Conservation (phyloP, 1,139 yeast species). For the Candida sp. region DNA sequence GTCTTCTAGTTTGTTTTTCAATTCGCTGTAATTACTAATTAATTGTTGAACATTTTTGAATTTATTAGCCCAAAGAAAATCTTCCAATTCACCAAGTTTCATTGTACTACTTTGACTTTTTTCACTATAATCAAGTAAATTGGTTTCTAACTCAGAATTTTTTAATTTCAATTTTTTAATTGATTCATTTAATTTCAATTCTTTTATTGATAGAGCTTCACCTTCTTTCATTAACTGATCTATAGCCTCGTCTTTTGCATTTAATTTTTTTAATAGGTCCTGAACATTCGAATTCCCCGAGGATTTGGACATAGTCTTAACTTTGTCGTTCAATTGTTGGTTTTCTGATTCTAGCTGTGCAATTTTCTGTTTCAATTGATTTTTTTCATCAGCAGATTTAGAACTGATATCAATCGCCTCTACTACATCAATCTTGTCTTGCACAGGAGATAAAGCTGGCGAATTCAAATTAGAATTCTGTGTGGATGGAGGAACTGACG, state of each 20-base stretch:
- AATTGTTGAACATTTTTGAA: slow-evolving; percentile 25
- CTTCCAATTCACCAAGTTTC: slow-evolving; percentile 32
- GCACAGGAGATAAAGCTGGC: slow-evolving; percentile 6
- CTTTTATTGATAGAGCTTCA: slow-evolving; percentile 69
- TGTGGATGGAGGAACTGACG: slow-evolving; percentile 5
- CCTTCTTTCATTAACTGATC: slow-evolving; percentile 72
- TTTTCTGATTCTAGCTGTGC: slow-evolving; percentile 5
- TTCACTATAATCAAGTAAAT: slow-evolving; percentile 29
- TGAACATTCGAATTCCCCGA: neutral
- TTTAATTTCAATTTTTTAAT: slow-evolving; percentile 59
- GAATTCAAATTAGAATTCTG: slow-evolving; percentile 3
- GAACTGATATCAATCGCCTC: neutral
- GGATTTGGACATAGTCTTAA: slow-evolving; percentile 1
- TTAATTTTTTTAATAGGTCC: slow-evolving; percentile 20
- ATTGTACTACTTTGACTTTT: slow-evolving; percentile 26
- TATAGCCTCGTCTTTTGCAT: slow-evolving; percentile 57
- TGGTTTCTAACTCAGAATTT: slow-evolving; percentile 41
- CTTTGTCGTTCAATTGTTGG: slow-evolving; percentile 4
- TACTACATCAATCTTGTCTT: slow-evolving; percentile 2
- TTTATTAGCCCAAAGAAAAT: slow-evolving; percentile 23
- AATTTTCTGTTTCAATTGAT: slow-evolving; percentile 5
- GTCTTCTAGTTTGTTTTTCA: slow-evolving; percentile 11
- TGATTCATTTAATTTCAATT: slow-evolving; percentile 63
- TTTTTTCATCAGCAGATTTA: neutral
- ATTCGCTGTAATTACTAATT: slow-evolving; percentile 14